A percentile compares a stretch with the other conserved stretches of the same genome.
phyloP scores from a whole-genome alignment of 768 basidiomycete genomes.

The Hemileccinum rubropunctum region DNA sequence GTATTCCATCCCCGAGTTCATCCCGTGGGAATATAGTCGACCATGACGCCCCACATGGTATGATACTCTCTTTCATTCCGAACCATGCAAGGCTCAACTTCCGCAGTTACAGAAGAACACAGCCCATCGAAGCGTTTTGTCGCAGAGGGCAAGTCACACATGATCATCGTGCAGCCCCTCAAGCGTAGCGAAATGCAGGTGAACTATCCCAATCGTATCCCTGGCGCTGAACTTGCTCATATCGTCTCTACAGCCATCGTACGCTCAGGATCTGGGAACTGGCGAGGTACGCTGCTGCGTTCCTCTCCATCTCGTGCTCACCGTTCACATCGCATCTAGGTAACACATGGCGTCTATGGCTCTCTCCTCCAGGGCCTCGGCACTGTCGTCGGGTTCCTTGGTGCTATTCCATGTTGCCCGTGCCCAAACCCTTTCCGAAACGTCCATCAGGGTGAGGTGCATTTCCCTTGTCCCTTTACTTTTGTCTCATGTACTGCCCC shows the following conservation, averaged over 20 bases:
- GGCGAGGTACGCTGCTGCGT: slow-evolving; percentile 41
- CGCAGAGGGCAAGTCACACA: slow-evolving; percentile 32
- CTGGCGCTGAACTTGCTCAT: slow-evolving; percentile 3
- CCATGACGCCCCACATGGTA: slow-evolving; percentile 65
- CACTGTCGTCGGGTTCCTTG: slow-evolving; percentile 57
- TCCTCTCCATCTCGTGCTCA: not conserved
- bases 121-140: slow-evolving; percentile 32
- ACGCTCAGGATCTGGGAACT: slow-evolving; percentile 85
- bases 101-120: slow-evolving; percentile 64
- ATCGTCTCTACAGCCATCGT: slow-evolving; percentile 63
- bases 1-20: slow-evolving; percentile 38
- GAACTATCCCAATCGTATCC: slow-evolving; percentile 4
- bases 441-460: slow-evolving; percentile 69
- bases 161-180: slow-evolving; percentile 83
- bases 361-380: slow-evolving; percentile 76
- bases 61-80: slow-evolving; percentile 12
- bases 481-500: slow-evolving; percentile 16
- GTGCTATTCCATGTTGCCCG: slow-evolving; percentile 83
- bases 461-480: slow-evolving; percentile 1
- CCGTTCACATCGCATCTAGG: slow-evolving; percentile 31
- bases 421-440: slow-evolving; percentile 83
- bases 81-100: slow-evolving; percentile 11
- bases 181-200: slow-evolving; percentile 88
- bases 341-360: slow-evolving; percentile 85
- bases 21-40: slow-evolving; percentile 67